Base-by-base conservation (phyloP, 306 rosid genomes). In the Biancaea sappan region DNA sequence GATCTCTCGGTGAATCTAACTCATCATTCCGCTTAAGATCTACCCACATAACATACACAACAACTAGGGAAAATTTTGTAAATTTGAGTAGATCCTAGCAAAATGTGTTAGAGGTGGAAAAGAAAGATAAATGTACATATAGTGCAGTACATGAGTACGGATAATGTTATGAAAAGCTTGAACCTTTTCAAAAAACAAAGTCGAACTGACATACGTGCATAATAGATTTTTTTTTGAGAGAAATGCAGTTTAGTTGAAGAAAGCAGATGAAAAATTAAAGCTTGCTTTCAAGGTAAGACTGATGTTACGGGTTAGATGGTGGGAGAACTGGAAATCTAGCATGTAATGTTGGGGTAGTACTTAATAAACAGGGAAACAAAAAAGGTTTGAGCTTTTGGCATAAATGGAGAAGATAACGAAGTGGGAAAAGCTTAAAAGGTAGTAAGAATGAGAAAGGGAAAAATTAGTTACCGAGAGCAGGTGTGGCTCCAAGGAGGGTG, bases 401-500 rank as follows among this genome's bases (percentile, higher is more conserved):
- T 31, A 38, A 8, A 6, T 6, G 10, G 0, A 38, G 12, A 5
- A 38, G 1, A 8, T 8, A 6, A 38, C 1, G 12, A 5, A 38
- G 12, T 14, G 6, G 4, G 0, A 28, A 11, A 22, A 52, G 3
- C 4, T 21, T 1, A 44, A 15, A 44, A 0, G 0, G 0, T 3
- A 18, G 0, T 0, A 11, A 41, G 2, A 41, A 2, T 0, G 15
- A 14, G 12, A 43, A 43, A 1, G 14, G 6, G 2, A 15, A 54
- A 18, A 25, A 28, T 12, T 1, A 66, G 74, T 16, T 21, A 94
- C 98, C 97, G 46, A 75, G 77, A 16, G 84, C 34, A 4, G 87
- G 84, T 0, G 88, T 41, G 75, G 96, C 98, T 41, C 83, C 90
- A 63, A 61, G 38, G 25, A 91, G 96, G 2, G 94, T 88, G 54